These are phyloP conservation scores for Aurantiochytrium sp. DNA, from an alignment of 108 stramenopile species.

Conservation along the genomic window DNA sequence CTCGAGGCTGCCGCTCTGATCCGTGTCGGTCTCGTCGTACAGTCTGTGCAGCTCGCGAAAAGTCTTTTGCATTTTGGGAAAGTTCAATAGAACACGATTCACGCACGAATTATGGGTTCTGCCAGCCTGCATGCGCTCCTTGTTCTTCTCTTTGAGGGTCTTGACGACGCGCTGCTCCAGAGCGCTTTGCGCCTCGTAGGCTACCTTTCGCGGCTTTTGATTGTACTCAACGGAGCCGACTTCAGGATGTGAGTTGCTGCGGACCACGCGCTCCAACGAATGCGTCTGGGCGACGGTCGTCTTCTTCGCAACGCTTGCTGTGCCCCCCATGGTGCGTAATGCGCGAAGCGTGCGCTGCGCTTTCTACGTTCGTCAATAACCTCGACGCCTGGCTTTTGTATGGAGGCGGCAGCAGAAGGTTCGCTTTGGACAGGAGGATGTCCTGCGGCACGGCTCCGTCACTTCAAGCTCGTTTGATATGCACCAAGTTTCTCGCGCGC, in stretches of 20 bases:
- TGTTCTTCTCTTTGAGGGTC: neutral
- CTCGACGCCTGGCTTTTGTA: too few species aligned
- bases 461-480: too few species aligned
- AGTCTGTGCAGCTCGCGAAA: neutral
- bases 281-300: neutral
- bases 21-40: slow-evolving; percentile 3
- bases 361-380: too few species aligned
- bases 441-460: too few species aligned
- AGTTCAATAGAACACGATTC: neutral
- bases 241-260: neutral
- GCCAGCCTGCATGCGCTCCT: neutral
- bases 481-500: too few species aligned
- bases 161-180: neutral
- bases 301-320: neutral
- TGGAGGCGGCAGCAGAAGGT: too few species aligned
- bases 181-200: neutral
- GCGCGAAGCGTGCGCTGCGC: too few species aligned
- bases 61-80: slow-evolving; percentile 5
- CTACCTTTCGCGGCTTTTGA: neutral
- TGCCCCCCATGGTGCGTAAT: neutral
- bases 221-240: neutral
- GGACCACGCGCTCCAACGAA: neutral
- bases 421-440: too few species aligned
- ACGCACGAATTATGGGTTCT: neutral
- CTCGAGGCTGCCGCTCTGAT: neutral